Conservation (phyloP, 768 basidiomycete genomes). For the Lactarius trivialis region DNA sequence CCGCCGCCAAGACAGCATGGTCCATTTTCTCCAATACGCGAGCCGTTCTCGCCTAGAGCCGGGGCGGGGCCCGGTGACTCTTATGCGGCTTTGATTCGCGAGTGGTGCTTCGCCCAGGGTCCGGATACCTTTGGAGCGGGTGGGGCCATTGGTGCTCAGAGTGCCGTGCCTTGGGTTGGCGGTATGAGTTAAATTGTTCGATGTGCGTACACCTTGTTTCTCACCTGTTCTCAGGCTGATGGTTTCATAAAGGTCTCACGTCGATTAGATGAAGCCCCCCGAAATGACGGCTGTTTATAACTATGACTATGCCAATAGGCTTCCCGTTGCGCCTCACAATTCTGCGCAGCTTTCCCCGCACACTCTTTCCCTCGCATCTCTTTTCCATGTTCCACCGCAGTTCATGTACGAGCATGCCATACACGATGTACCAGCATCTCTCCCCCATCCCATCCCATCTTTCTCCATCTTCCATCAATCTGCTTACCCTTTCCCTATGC, state of each 20-base stretch:
- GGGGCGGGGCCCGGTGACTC: constrained; percentile 9
- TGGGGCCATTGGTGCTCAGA: constrained; percentile 10
- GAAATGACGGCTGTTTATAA: constrained; percentile 13
- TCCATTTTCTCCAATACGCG: constrained; percentile 11
- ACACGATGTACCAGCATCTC: background rate
- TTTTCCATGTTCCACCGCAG: background rate
- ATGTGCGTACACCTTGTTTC: background rate
- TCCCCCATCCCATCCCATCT: background rate
- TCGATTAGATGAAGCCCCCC: background rate
- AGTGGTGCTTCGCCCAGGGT: constrained; percentile 24
- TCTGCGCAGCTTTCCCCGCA: background rate
- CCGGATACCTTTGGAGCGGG: constrained; percentile 13
- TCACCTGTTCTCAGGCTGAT: background rate
- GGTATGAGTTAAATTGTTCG: constrained; percentile 4
- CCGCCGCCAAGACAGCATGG: constrained; percentile 14
- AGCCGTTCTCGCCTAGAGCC: constrained; percentile 11
- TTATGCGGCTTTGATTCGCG: constrained; percentile 21
- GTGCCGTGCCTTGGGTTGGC: constrained; percentile 18
- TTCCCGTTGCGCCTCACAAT: background rate
- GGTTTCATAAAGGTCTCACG: background rate
- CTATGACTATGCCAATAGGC: constrained; percentile 11
- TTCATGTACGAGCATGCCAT: constrained; percentile 9
- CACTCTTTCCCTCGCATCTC: background rate
- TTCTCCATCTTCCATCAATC: constrained; percentile 12
- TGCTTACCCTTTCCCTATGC: constrained; percentile 5